A percentile compares a stretch with the other conserved stretches of the same genome.
phyloP scores from a whole-genome alignment of 257 asterid species.

The Oldenlandia corymbosa region DNA sequence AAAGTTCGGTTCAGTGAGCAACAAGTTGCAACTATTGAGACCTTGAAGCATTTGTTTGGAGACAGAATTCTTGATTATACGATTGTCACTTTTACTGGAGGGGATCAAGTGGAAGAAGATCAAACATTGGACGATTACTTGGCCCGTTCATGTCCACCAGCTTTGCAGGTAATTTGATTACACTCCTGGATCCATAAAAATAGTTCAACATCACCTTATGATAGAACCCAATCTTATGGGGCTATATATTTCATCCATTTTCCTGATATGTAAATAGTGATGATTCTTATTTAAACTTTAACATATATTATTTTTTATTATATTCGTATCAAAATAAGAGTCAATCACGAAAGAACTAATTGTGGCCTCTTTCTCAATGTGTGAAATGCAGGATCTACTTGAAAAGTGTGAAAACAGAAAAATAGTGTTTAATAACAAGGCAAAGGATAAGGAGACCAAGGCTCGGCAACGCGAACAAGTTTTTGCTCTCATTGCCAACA shows the following conservation, averaged over 20 bases:
- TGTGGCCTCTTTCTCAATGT: no score
- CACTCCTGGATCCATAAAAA: no score
- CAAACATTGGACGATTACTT: slow-evolving; percentile 34
- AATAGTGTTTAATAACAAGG: neutral
- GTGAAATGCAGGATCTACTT: neutral
- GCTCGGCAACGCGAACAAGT: neutral
- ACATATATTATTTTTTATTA: no score
- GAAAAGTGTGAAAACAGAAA: neutral
- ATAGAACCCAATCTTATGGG: no score
- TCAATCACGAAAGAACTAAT: no score
- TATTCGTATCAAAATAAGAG: no score
- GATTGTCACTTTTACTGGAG: slow-evolving; percentile 65
- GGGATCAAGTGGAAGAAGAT: slow-evolving; percentile 59
- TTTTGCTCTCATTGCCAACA: slow-evolving; percentile 4
- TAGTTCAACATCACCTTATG: no score
- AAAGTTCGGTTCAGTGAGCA: slow-evolving; percentile 57
- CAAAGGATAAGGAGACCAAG: neutral
- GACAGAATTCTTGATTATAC: slow-evolving; percentile 47
- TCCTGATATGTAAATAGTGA: no score
- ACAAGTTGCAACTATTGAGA: slow-evolving; percentile 53
- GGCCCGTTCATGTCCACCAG: slow-evolving; percentile 33
- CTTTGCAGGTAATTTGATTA: slow-evolving; percentile 47
- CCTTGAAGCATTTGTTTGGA: slow-evolving; percentile 24
- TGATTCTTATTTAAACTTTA: no score
- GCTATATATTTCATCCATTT: no score